Evolutionary conservation across 2,329 filamentous ascomycete species (phyloP), one percentile per base, ranked within the genome.

Genomic region (Aspergillus pseudonomiae): DNA sequence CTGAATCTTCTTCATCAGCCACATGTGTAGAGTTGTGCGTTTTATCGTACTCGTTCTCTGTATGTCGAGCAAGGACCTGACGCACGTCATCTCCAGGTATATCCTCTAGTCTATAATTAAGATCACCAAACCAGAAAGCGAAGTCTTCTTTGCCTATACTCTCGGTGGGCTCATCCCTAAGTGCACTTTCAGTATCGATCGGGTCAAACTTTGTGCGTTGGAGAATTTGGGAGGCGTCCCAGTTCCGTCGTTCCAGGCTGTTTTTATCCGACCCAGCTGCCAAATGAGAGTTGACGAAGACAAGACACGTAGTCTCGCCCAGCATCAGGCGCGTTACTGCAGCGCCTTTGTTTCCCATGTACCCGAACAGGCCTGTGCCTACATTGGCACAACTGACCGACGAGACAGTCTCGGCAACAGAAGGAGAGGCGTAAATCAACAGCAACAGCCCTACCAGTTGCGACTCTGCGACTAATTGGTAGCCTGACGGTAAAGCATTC

Each of bases 281-380:
- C 28, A 99, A 84, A 79, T 99, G 95, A 62, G 88, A 92, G 77
- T 99, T 97, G 68, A 97, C 84, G 75, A 99, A 97, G 28, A 95
- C 90, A 61, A 99, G 80, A 34, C 91, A 86, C 0, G 95, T 97
- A 0, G 93, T 93, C 76, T 97, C 95, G 2, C 94, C 95, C 0
- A 99, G 81, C 0, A 99, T 84, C 4, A 99, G 82, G 24, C 94
- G 87, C 4, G 91, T 91, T 3, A 90, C 87, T 0, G 97, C 90
- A 4, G 92, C 94, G 1, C 95, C 95, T 76, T 99, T 99, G 77
- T 99, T 99, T 11, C 95, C 95, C 82, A 97, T 90, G 73, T 97
- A 97, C 0, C 94, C 94, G 78, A 96, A 87, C 50, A 98, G 78
- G 0, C 95, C 95, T 0, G 95, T 99, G 0, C 94, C 94, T 9